Base-by-base conservation (phyloP, 2,329 filamentous ascomycete species). In the Clarireedia hainanense region DNA sequence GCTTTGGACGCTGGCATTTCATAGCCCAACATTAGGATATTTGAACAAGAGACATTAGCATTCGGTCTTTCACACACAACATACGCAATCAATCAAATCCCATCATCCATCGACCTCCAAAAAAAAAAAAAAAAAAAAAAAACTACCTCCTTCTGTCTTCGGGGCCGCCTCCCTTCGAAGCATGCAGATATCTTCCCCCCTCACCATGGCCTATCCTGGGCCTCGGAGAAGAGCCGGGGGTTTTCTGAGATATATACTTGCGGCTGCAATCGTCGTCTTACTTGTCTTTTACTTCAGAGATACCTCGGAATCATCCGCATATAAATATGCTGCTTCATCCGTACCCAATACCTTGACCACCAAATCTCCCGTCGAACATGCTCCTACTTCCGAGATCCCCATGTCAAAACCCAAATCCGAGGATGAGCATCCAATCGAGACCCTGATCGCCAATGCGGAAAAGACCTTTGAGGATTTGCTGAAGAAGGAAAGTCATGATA, bases 361-460 rank as follows among this genome's bases (percentile, higher is more conserved):
- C 15, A 47, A 30, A 45, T 14, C 23, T 17, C 26, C 45, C 5
- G 7, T 40, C 7, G 36, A 36, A 23, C 10, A 30, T 24, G 10
- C 14, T 10, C 17, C 52, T 6, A 43, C 34, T 6, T 9, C 36
- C 7, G 42, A 48, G 23, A n/a, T 48, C 4, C 52, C 52, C 5
- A 26, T 42, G 15, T 24, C 45, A 36, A 46, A 23, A 24, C 39
- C 26, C 10, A 55, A 55, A 36, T 39, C n/a, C 4, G 26, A 36
- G 17, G 26, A 24, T 9, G 50, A 54, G 24, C 76, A 79, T 56
- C 73, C 75, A 4, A 76, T 79, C 59, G 74, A 78, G 57, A 65
- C 68, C 6, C 65, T 78, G 10, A 75, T 79, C 39, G 65, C 67
- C 20, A 64, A 65, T 1, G 74, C 75, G 30, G 69, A 73, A 7